Conservation (phyloP, 495 filamentous ascomycete genomes). For the Parathielavia hyrcaniae region DNA sequence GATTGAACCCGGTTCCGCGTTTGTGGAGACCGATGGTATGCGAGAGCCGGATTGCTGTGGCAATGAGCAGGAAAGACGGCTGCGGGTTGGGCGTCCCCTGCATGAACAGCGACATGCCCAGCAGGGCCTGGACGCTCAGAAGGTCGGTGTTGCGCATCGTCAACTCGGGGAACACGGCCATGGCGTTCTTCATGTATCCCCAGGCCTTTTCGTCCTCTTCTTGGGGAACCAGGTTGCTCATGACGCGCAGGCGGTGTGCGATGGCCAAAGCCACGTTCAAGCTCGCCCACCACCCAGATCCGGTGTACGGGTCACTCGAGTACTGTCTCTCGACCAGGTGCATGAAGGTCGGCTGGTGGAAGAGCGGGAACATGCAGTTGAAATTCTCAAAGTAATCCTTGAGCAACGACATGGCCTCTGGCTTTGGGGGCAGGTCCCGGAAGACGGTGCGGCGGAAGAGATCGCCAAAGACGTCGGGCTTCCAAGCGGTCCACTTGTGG, state of each 20-base stretch:
- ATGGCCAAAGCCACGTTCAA: conserved; percentile 92
- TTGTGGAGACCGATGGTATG: conserved; percentile 96
- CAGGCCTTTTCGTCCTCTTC: conserved; percentile 91
- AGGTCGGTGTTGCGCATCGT: conserved; percentile 95
- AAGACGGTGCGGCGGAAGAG: conserved; percentile 85
- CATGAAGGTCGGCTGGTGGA: conserved; percentile 97
- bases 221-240: conserved; percentile 82
- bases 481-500: conserved; percentile 94
- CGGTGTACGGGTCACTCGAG: conserved; percentile 85
- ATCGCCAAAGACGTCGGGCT: conserved; percentile 87
- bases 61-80: conserved; percentile 87
- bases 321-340: conserved; percentile 91
- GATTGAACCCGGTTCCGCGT: conserved; percentile 79
- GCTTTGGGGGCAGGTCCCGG: conserved; percentile 71
- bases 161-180: conserved; percentile 84
- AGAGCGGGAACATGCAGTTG: conserved; percentile 96
- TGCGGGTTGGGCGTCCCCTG: conserved; percentile 97
- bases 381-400: conserved; percentile 97
- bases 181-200: conserved; percentile 93
- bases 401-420: conserved; percentile 72
- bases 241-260: conserved; percentile 84
- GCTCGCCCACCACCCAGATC: conserved; percentile 97
- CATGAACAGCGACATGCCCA: conserved; percentile 94
- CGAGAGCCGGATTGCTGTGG: conserved; percentile 83
- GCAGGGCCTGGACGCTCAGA: conserved; percentile 88